phyloP scores from a whole-genome alignment of 176 grass and related monocot species.

The Otatea glauca region DNA sequence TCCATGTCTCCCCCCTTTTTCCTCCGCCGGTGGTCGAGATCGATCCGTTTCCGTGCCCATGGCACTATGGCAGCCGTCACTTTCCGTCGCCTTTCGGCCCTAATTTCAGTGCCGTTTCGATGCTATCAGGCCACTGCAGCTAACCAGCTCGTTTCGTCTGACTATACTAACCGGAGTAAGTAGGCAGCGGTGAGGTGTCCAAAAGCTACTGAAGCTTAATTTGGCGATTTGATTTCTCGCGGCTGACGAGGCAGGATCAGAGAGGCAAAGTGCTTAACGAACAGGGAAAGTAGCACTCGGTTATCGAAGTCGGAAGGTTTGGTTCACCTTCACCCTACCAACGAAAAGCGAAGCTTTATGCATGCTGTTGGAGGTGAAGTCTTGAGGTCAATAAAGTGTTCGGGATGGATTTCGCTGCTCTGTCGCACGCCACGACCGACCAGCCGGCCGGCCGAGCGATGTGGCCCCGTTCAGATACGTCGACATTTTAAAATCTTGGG shows the following conservation, averaged over 20 bases:
- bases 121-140: neutral
- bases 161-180: neutral
- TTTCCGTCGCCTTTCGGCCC: neutral
- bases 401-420: conserved; percentile 18
- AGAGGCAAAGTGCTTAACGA: neutral
- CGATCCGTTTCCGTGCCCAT: neutral
- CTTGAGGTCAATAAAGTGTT: neutral
- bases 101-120: neutral
- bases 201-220: neutral
- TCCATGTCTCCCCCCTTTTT: neutral
- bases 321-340: conserved; percentile 6
- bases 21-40: neutral
- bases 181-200: neutral
- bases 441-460: neutral
- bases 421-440: neutral
- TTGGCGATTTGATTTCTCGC: neutral
- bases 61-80: neutral
- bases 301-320: neutral
- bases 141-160: too few species aligned
- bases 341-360: neutral
- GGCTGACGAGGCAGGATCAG: neutral
- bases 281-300: neutral
- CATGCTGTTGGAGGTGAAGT: neutral
- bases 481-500: neutral
- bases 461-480: neutral